Evolutionary conservation across 371 early-diverging fungal genomes (phyloP).

Genomic region (Mucor saturninus): DNA sequence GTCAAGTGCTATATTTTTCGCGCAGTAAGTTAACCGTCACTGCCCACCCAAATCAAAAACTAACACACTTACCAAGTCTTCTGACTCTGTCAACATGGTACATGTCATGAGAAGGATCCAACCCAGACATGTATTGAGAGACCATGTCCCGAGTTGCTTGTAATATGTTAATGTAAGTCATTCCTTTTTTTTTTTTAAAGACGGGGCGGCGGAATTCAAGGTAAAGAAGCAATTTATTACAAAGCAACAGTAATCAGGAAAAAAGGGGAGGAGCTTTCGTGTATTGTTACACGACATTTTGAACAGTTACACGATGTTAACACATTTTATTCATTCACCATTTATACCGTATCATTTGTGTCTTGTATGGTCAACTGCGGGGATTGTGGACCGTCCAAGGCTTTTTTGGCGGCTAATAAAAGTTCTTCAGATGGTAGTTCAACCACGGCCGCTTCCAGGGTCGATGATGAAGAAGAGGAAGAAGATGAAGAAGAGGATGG

Average conservation of each 20-base stretch:
- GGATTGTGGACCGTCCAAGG: constrained; percentile 5
- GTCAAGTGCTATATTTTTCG: constrained; percentile 35
- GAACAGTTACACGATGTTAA: no score
- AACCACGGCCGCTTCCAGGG: not conserved
- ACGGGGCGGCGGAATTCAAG: not conserved
- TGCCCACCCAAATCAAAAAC: not conserved
- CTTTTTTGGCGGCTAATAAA: constrained; percentile 3
- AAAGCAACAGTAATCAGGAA: no score
- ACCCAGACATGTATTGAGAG: constrained; percentile 64
- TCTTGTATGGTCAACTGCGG: not conserved
- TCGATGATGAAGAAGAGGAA: constrained; percentile 2
- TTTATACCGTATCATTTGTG: not conserved
- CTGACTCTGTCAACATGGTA: constrained; percentile 78
- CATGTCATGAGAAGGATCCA: constrained; percentile 83
- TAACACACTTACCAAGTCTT: constrained; percentile 50
- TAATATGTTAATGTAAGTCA: constrained; percentile 29
- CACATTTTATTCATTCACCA: no score
- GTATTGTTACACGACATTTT: no score
- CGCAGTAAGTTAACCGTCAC: not conserved
- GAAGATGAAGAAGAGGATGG: constrained; percentile 16
- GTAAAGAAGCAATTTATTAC: not conserved
- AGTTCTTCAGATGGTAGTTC: constrained; percentile 11
- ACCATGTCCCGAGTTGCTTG: constrained; percentile 58
- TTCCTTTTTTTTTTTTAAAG: not conserved
- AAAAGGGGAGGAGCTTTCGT: no score